phyloP scores from a whole-genome alignment of 495 filamentous ascomycete species.

The Hypomontagnella submonticulosa region DNA sequence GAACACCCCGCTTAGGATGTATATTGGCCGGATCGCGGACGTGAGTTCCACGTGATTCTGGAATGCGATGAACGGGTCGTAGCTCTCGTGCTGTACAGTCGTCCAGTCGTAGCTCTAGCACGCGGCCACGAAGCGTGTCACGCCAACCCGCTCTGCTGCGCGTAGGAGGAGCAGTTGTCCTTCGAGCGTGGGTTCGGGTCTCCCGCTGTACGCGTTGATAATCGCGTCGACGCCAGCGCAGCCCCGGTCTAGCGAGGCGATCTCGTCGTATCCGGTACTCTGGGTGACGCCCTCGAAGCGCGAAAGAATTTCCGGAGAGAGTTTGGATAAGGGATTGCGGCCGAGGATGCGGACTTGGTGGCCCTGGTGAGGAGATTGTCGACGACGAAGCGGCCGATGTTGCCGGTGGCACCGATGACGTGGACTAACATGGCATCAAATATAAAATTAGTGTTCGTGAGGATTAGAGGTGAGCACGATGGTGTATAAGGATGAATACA shows the following conservation, averaged over 20 bases:
- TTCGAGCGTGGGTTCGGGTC: constrained; percentile 42
- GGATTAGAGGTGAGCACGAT: background rate
- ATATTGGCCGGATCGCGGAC: constrained; percentile 33
- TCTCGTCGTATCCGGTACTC: constrained; percentile 37
- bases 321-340: constrained; percentile 27
- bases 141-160: constrained; percentile 43
- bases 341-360: constrained; percentile 38
- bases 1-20: constrained; percentile 40
- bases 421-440: constrained; percentile 33
- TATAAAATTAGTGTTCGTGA: background rate
- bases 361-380: constrained; percentile 25
- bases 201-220: constrained; percentile 37
- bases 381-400: constrained; percentile 31
- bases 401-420: constrained; percentile 41
- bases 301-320: constrained; percentile 12
- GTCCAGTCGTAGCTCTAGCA: constrained; percentile 44
- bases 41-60: constrained; percentile 31
- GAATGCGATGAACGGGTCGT: constrained; percentile 41
- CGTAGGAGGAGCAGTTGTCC: constrained; percentile 49
- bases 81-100: constrained; percentile 27
- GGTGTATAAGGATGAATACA: background rate
- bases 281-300: constrained; percentile 37
- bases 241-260: constrained; percentile 37
- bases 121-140: constrained; percentile 38
- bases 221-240: constrained; percentile 44